Percentiles rank a stretch among this genome's conserved stretches.
These are phyloP conservation scores for Ophiocytium majus DNA, from an alignment of 352 stramenopile species.

Conservation along the genomic window DNA sequence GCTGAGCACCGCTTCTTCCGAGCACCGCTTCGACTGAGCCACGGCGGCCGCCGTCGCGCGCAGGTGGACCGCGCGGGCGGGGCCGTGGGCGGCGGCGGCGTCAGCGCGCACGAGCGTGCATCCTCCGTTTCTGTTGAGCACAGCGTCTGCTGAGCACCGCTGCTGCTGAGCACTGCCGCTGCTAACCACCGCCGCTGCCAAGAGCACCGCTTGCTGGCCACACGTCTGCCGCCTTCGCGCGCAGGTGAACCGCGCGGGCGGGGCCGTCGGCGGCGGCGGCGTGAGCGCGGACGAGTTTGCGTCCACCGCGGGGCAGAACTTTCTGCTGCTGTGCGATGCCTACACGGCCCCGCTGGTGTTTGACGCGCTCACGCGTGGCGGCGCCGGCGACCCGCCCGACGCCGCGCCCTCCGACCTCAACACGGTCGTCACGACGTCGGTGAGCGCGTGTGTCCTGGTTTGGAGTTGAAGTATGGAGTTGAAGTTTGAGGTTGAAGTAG, in stretches of 20 bases:
- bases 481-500: too few species aligned
- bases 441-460: not conserved
- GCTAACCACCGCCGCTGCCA: too few species aligned
- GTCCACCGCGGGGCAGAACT: conserved; percentile 30
- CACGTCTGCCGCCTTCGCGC: not conserved
- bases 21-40: too few species aligned
- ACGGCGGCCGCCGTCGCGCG: too few species aligned
- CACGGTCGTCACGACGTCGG: conserved; percentile 17
- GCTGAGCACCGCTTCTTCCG: too few species aligned
- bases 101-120: not conserved
- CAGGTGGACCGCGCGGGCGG: not conserved
- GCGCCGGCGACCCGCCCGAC: not conserved
- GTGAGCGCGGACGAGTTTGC: not conserved
- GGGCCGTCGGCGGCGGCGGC: conserved; percentile 1
- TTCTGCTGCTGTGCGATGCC: conserved; percentile 46
- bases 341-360: conserved; percentile 50
- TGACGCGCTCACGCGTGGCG: conserved; percentile 35
- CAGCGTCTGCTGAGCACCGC: not conserved
- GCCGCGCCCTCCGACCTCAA: too few species aligned
- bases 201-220: not conserved
- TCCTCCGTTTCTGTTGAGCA: not conserved
- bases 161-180: not conserved
- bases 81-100: not conserved
- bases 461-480: too few species aligned
- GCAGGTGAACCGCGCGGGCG: not conserved